Conservation (phyloP, 2,329 filamentous ascomycete genomes). For the Cytospora piceicola region DNA sequence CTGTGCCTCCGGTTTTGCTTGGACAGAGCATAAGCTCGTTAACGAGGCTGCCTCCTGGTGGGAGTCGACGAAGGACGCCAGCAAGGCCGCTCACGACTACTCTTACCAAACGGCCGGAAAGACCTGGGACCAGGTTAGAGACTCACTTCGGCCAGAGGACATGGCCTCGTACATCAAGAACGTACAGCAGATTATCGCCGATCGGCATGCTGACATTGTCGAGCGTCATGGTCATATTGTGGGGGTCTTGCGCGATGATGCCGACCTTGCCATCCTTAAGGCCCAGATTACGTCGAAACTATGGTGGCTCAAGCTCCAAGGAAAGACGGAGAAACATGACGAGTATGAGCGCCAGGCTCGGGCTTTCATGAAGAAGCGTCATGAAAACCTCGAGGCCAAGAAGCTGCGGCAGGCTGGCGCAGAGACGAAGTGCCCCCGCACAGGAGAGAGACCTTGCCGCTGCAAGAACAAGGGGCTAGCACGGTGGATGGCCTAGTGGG, state of each 20-base stretch:
- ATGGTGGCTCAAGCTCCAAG: constrained; percentile 59
- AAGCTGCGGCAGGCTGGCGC: constrained; percentile 33
- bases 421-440: constrained; percentile 15
- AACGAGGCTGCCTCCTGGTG: constrained; percentile 39
- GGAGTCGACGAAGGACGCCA: constrained; percentile 37
- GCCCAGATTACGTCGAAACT: constrained; percentile 61
- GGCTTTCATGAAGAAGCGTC: constrained; percentile 45
- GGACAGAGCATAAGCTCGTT: constrained; percentile 39
- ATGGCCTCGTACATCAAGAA: constrained; percentile 37
- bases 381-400: constrained; percentile 39
- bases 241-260: constrained; percentile 43
- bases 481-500: constrained; percentile 27
- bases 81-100: constrained; percentile 33
- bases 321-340: constrained; percentile 49
- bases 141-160: constrained; percentile 33
- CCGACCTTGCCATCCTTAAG: constrained; percentile 52
- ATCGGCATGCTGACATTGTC: constrained; percentile 36
- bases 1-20: constrained; percentile 39
- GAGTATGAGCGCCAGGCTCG: constrained; percentile 55
- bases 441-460: constrained; percentile 19
- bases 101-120: constrained; percentile 33
- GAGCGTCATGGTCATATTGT: constrained; percentile 29
- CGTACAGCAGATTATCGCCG: constrained; percentile 41
- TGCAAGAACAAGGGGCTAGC: constrained; percentile 20
- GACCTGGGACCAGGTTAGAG: constrained; percentile 35